These are phyloP conservation scores for Fusarium devonianum DNA, from an alignment of 2,329 filamentous ascomycete genomes.

Conservation along the genomic window DNA sequence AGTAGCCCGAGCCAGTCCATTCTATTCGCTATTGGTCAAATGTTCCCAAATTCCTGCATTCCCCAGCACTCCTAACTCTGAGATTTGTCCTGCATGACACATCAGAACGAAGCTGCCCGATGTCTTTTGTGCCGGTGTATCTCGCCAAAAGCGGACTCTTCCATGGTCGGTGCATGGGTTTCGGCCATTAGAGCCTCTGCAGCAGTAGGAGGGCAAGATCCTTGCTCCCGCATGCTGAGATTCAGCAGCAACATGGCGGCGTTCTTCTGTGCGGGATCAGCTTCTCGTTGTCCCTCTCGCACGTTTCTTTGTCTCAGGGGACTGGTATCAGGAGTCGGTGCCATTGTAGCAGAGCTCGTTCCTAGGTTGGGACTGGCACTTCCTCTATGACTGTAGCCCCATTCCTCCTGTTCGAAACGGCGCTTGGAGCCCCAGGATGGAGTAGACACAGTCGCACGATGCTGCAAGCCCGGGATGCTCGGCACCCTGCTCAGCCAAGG, in stretches of 20 bases:
- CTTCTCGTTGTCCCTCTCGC: not conserved
- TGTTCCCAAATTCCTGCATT: conserved; percentile 12
- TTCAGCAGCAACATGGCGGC: conserved; percentile 38
- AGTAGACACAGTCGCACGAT: conserved; percentile 8
- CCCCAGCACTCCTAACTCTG: not conserved
- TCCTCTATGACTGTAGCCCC: conserved; percentile 26
- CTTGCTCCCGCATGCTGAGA: conserved; percentile 24
- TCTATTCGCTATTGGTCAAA: conserved; percentile 30
- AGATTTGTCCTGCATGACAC: not conserved
- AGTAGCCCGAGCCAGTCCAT: conserved; percentile 22
- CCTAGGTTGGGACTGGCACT: conserved; percentile 34
- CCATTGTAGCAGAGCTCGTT: conserved; percentile 17
- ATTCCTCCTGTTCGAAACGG: conserved; percentile 32
- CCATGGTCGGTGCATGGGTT: not conserved
- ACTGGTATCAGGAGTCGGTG: conserved; percentile 29
- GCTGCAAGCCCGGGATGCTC: conserved; percentile 22
- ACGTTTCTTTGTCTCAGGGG: conserved; percentile 15
- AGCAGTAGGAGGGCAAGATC: not conserved
- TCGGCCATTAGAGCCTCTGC: not conserved
- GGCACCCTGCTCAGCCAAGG: conserved; percentile 37
- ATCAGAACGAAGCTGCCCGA: conserved; percentile 27
- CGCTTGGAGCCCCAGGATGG: conserved; percentile 33
- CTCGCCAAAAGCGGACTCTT: conserved; percentile 2
- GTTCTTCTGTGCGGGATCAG: conserved; percentile 28
- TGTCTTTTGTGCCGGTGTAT: conserved; percentile 36